Evolutionary conservation across 495 filamentous ascomycete species (phyloP).

Genomic region (Tetracladium marchalianum): DNA sequence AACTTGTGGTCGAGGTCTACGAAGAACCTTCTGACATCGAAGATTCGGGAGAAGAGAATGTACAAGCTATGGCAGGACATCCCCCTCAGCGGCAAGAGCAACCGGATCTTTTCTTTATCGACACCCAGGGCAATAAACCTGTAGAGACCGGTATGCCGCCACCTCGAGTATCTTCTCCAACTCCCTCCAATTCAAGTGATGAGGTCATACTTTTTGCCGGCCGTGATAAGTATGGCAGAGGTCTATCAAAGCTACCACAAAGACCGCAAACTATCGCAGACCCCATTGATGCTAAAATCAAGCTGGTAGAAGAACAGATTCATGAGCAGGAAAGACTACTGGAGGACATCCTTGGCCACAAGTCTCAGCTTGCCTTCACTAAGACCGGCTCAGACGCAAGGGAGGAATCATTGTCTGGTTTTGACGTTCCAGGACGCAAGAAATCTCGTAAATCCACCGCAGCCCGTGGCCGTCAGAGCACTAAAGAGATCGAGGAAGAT

Average conservation of each 20-base stretch:
- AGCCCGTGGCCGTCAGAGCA: background rate
- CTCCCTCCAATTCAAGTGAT: slow-evolving; percentile 45
- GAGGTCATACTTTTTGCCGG: slow-evolving; percentile 61
- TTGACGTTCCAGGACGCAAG: background rate
- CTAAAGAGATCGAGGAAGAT: slow-evolving; percentile 33
- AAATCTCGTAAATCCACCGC: background rate
- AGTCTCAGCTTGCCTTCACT: background rate
- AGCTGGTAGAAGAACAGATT: slow-evolving; percentile 18
- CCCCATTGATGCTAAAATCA: slow-evolving; percentile 12
- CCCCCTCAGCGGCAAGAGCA: background rate
- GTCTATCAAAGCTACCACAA: background rate
- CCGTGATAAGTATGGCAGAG: slow-evolving; percentile 24
- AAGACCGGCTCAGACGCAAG: slow-evolving; percentile 7
- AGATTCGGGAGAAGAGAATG: background rate
- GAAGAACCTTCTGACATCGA: background rate
- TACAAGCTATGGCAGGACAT: background rate
- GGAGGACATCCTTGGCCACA: background rate
- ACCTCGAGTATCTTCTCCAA: slow-evolving; percentile 20
- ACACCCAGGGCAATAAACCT: slow-evolving; percentile 7
- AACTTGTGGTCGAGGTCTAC: background rate
- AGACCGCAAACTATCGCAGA: background rate
- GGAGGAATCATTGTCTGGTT: slow-evolving; percentile 4
- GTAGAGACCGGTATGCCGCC: slow-evolving; percentile 18
- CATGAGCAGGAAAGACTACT: slow-evolving; percentile 9
- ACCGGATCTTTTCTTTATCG: slow-evolving; percentile 4